phyloP scores from a whole-genome alignment of 257 asterid species.

The Nicotiana attenuata region DNA sequence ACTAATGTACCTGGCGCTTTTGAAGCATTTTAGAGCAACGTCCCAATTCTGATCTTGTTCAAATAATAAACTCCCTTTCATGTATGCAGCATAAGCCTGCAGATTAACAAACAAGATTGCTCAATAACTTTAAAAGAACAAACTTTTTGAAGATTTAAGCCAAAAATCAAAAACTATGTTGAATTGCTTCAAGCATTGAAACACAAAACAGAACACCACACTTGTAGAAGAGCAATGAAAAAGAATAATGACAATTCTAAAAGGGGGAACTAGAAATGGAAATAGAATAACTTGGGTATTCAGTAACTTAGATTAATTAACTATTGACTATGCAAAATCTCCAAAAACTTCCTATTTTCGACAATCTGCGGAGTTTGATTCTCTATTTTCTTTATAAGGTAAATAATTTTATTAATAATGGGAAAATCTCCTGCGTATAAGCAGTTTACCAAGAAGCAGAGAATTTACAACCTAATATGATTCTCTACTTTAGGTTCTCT shows the following conservation, averaged over 20 bases:
- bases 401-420: background rate
- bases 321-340: background rate
- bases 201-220: background rate
- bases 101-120: constrained; percentile 15
- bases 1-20: constrained; percentile 68
- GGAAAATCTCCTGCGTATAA: background rate
- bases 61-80: constrained; percentile 87
- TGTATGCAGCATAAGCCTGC: constrained; percentile 95
- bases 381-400: background rate
- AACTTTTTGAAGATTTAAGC: background rate
- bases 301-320: background rate
- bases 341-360: background rate
- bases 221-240: background rate
- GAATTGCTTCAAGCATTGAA: background rate
- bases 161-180: background rate
- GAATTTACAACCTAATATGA: background rate
- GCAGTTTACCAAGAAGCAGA: background rate
- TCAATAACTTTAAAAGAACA: background rate
- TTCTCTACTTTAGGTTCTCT: background rate
- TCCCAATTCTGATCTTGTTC: constrained; percentile 97
- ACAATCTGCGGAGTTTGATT: background rate
- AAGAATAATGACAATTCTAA: background rate
- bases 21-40: constrained; percentile 78
- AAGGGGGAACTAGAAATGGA: background rate
- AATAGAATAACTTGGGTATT: background rate